A percentile compares a stretch with the other conserved stretches of the same genome.
Evolutionary conservation across 495 filamentous ascomycete species (phyloP).

Genomic region (Hypomontagnella monticulosa): DNA sequence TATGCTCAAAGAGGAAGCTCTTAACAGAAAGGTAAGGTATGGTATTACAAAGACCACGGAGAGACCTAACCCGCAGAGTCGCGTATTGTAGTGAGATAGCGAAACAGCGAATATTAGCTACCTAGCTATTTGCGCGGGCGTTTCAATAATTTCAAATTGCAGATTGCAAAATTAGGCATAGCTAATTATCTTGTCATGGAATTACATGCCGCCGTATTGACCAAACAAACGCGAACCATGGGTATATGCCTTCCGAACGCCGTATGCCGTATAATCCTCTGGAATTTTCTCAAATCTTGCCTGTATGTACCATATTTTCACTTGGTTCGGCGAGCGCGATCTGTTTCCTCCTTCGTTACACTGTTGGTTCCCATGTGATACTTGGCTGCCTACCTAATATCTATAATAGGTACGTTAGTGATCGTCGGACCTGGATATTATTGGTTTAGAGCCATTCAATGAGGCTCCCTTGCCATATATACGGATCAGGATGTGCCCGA

Average conservation of each 20-base stretch:
- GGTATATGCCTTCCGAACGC: constrained; percentile 40
- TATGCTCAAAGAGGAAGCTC: no score
- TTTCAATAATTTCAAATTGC: no score
- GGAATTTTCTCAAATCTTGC: not conserved
- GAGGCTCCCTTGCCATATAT: constrained; percentile 40
- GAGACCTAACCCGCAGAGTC: no score
- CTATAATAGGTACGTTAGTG: not conserved
- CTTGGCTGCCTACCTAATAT: not conserved
- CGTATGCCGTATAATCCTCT: constrained; percentile 16
- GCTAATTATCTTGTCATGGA: not conserved
- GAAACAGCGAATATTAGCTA: no score
- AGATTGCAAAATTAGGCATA: no score
- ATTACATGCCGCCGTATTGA: constrained; percentile 6
- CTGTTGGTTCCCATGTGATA: not conserved
- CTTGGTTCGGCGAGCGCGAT: not conserved
- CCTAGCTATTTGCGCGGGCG: no score
- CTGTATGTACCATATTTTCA: not conserved
- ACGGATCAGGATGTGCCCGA: constrained; percentile 42
- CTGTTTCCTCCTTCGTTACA: not conserved
- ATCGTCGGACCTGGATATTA: not conserved
- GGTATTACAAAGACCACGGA: no score
- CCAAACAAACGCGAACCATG: constrained; percentile 11
- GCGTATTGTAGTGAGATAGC: no score
- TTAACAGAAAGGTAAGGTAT: no score
- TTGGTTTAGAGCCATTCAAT: constrained; percentile 32